phyloP scores from a whole-genome alignment of 1,284 basidiomycete genomes.

The Irpex sp. region DNA sequence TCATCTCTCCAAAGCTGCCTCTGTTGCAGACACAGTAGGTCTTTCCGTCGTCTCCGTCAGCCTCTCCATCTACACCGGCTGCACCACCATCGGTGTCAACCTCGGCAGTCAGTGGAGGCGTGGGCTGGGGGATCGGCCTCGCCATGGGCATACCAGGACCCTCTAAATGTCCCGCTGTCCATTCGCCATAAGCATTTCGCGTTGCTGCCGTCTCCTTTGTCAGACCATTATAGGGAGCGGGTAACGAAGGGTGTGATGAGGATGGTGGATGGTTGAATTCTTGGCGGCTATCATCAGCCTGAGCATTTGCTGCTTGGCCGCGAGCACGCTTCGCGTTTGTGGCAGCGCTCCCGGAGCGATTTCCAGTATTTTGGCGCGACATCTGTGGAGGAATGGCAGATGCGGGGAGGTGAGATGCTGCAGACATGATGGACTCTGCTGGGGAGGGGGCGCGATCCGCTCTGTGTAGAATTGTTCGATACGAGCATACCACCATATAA shows the following conservation, averaged over 20 bases:
- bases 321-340: constrained; percentile 22
- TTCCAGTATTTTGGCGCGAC: constrained; percentile 19
- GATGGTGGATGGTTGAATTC: constrained; percentile 34
- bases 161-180: constrained; percentile 57
- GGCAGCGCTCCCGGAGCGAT: constrained; percentile 23
- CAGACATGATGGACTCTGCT: constrained; percentile 66
- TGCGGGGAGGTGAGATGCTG: constrained; percentile 48
- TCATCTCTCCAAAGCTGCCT: constrained; percentile 94
- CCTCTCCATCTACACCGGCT: constrained; percentile 39
- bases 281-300: constrained; percentile 27
- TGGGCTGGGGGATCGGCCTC: constrained; percentile 35
- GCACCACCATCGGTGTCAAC: constrained; percentile 24
- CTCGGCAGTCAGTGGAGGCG: constrained; percentile 14
- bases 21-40: constrained; percentile 89
- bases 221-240: constrained; percentile 30
- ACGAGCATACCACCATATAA: neutral
- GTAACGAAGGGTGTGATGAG: constrained; percentile 38
- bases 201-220: constrained; percentile 12
- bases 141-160: constrained; percentile 72
- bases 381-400: constrained; percentile 8
- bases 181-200: constrained; percentile 28
- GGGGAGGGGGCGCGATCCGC: constrained; percentile 64
- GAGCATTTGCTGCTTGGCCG: constrained; percentile 13
- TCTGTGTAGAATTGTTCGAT: constrained; percentile 26
- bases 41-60: constrained; percentile 66